phyloP scores from a whole-genome alignment of 768 basidiomycete species.

The Serendipita sp. region DNA sequence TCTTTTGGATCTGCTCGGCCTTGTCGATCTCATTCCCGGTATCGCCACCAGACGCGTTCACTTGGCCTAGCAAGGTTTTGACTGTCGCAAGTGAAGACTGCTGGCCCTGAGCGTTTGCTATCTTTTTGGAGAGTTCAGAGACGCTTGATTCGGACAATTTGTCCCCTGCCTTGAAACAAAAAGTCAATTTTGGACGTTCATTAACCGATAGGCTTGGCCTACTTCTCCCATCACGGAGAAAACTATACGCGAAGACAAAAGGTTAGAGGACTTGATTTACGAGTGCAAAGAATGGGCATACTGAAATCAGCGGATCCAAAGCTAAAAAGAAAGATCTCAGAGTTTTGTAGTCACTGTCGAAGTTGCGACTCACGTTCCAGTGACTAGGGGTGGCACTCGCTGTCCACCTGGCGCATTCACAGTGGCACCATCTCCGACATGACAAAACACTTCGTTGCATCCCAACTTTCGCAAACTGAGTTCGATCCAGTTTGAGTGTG shows the following conservation, averaged over 20 bases:
- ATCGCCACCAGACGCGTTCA: slow-evolving; percentile 30
- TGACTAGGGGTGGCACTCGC: slow-evolving; percentile 23
- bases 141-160: slow-evolving; percentile 54
- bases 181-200: neutral
- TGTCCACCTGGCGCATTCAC: slow-evolving; percentile 25
- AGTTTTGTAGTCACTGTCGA: neutral
- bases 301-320: slow-evolving; percentile 52
- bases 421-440: slow-evolving; percentile 46
- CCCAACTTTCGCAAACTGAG: slow-evolving; percentile 55
- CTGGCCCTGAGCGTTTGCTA: slow-evolving; percentile 15
- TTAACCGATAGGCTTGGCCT: neutral
- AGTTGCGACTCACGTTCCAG: slow-evolving; percentile 16
- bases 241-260: slow-evolving; percentile 4
- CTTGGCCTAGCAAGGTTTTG: slow-evolving; percentile 30
- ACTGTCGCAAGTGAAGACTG: slow-evolving; percentile 20
- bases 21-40: slow-evolving; percentile 30
- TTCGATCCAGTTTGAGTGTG: slow-evolving; percentile 73
- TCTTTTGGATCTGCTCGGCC: slow-evolving; percentile 34
- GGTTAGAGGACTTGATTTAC: neutral
- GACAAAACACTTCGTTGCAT: slow-evolving; percentile 54
- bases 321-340: slow-evolving; percentile 20
- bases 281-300: slow-evolving; percentile 26
- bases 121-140: slow-evolving; percentile 50
- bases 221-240: slow-evolving; percentile 32
- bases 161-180: slow-evolving; percentile 33